Base-by-base conservation (phyloP, 164 flowering plant genomes). In the Tetrastigma voinierianum region DNA sequence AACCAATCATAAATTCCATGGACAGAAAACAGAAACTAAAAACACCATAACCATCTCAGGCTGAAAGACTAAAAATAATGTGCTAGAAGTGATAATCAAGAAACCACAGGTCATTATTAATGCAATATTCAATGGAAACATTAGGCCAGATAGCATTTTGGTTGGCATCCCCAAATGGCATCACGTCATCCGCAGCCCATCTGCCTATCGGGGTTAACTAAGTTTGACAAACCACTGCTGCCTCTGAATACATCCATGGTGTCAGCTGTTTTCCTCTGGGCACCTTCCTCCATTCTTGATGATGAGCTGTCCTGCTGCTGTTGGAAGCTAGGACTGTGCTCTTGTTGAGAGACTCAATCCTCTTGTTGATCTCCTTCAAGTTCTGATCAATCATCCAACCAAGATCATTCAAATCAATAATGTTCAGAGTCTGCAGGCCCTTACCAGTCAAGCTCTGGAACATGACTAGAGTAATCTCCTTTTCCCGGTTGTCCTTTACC, bases 401-500 rank as follows among this genome's bases (percentile, higher is more conserved):
- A 16, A 87, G 64, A 59, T 87, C 90, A 53, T 68, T 80, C 68
- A 84, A 65, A 24, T 84, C 87, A n/a, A 51, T n/a, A 43, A 79
- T 10, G 57, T 10, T 58, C n/a, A n/a, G 46, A 82, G 15, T 60
- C 10, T 65, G 44, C 17, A n/a, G 80, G 18, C 65, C 67, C 52
- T 65, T 76, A 7, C 83, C 89, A 1, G 66, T 64, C 46, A 89
- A 57, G 59, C 75, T 17, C 46, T 78, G 77, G 62, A 67, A 68
- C 87, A 89, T 79, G 25, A 84, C 70, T 9, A 64, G 57, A 0
- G 76, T 76, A n/a, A 82, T 64, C 74, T 83, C 85, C 58, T 65
- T 67, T 60, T 84, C 87, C 3, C 83, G 62, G 48, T 88, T 85
- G 3, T 88, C 91, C 77, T 66, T 86, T 10, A 67, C 20, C 46